phyloP scores from a whole-genome alignment of 441 rosid genomes.

The Euphorbia schlechtendalii region DNA sequence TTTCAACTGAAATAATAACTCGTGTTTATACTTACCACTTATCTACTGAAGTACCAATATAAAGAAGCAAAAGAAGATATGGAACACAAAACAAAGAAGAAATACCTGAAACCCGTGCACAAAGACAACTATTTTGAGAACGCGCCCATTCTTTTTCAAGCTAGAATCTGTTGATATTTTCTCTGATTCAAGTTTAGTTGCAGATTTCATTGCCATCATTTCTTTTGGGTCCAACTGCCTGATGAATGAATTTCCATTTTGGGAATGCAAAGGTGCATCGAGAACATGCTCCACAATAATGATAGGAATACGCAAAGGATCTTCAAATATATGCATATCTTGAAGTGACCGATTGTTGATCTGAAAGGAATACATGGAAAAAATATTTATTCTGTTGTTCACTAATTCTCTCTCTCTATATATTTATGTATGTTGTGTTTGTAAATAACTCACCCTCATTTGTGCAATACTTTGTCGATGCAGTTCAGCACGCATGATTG shows the following conservation, averaged over 20 bases:
- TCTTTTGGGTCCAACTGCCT: conserved; percentile 49
- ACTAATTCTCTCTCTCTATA: not conserved
- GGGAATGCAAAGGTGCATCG: conserved; percentile 64
- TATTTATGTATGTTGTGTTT: no score
- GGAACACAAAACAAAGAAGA: no score
- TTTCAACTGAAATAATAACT: not conserved
- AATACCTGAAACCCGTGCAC: conserved; percentile 96
- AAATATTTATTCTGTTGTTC: no score
- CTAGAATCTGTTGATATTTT: conserved; percentile 23
- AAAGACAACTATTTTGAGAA: conserved; percentile 65
- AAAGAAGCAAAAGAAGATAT: not conserved
- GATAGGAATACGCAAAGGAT: conserved; percentile 74
- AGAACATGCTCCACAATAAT: conserved; percentile 68
- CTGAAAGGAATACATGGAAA: no score
- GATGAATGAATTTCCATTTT: conserved; percentile 58
- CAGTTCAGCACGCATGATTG: conserved; percentile 83
- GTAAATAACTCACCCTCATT: conserved; percentile 63
- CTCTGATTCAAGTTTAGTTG: conserved; percentile 24
- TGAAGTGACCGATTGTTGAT: conserved; percentile 76
- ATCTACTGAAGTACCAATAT: not conserved
- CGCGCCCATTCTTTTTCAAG: conserved; percentile 34
- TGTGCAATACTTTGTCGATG: conserved; percentile 95
- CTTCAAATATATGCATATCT: conserved; percentile 82
- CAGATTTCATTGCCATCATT: conserved; percentile 22
- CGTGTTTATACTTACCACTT: not conserved